Percentiles rank a stretch among this genome's conserved stretches.
These are phyloP conservation scores for Malassezia nana DNA, from an alignment of 1,284 basidiomycete genomes.

Conservation along the genomic window DNA sequence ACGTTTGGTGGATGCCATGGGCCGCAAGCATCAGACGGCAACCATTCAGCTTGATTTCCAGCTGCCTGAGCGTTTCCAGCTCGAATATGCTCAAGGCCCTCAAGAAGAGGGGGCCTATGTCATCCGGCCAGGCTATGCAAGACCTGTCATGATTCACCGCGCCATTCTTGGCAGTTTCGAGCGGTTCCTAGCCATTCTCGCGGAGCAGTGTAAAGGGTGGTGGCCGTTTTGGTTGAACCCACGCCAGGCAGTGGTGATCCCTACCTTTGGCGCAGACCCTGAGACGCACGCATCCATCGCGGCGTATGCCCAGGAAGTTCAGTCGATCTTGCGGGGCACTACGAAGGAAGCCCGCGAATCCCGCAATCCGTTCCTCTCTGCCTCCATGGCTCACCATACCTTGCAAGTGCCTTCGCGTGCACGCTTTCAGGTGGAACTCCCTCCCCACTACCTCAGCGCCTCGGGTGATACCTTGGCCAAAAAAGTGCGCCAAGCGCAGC, in stretches of 20 bases:
- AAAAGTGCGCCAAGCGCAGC: slow-evolving; percentile 31
- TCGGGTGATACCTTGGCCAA: slow-evolving; percentile 35
- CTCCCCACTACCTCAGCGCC: slow-evolving; percentile 16
- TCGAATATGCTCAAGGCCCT: slow-evolving; percentile 24
- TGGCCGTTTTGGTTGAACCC: slow-evolving; percentile 47
- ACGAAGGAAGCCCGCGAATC: slow-evolving; percentile 3
- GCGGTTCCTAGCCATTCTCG: slow-evolving; percentile 44
- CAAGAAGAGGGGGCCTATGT: neutral
- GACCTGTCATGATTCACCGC: slow-evolving; percentile 46
- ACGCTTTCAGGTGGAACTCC: slow-evolving; percentile 41
- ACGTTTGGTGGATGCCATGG: slow-evolving; percentile 38
- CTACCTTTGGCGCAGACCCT: slow-evolving; percentile 17
- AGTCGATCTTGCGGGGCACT: slow-evolving; percentile 21
- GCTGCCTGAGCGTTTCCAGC: slow-evolving; percentile 38
- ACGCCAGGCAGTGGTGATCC: slow-evolving; percentile 37
- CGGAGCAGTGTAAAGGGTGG: slow-evolving; percentile 38
- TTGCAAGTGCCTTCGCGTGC: slow-evolving; percentile 6
- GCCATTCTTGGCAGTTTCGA: slow-evolving; percentile 46
- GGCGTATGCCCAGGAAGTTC: slow-evolving; percentile 23
- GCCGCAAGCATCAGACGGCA: slow-evolving; percentile 41
- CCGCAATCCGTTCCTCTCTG: slow-evolving; percentile 6
- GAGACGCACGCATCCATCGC: slow-evolving; percentile 14
- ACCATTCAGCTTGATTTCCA: slow-evolving; percentile 48
- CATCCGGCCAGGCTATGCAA: slow-evolving; percentile 6
- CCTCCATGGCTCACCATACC: neutral